These are phyloP conservation scores for Blastocystis sp. DNA, from an alignment of 352 stramenopile species.

Conservation along the genomic window DNA sequence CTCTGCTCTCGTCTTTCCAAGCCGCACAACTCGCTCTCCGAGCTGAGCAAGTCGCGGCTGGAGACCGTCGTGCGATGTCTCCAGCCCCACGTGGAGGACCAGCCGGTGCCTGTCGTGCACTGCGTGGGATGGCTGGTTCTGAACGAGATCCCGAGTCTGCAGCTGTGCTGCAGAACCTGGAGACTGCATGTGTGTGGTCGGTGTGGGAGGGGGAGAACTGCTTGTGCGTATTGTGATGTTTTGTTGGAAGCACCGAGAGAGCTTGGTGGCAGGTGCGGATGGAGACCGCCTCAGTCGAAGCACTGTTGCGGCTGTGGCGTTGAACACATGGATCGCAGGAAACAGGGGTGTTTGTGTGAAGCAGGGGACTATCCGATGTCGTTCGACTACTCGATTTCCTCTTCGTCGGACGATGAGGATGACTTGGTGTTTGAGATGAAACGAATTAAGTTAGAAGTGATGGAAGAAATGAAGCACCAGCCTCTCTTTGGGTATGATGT, in stretches of 20 bases:
- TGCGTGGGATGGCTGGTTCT: neutral
- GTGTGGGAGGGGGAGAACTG: neutral
- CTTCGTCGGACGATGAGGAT: neutral
- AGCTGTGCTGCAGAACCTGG: conserved; percentile 13
- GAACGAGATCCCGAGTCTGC: neutral
- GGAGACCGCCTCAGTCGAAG: neutral
- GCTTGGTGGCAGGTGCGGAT: neutral
- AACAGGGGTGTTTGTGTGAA: neutral
- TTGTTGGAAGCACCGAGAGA: neutral
- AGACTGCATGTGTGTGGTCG: neutral
- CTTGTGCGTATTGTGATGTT: neutral
- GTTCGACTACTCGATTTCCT: conserved; percentile 25
- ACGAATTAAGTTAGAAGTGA: neutral
- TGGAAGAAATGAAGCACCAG: neutral
- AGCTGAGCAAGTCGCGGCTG: neutral
- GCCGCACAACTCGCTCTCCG: neutral
- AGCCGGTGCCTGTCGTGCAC: neutral
- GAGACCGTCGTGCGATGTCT: neutral
- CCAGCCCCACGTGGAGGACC: neutral
- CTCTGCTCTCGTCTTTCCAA: neutral
- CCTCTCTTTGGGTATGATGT: neutral
- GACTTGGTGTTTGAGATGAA: neutral
- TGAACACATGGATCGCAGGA: neutral
- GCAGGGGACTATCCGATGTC: neutral
- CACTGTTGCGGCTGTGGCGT: neutral